Base-by-base conservation (phyloP, 73 alveolate genomes). In the Durusdinium trenchii region DNA sequence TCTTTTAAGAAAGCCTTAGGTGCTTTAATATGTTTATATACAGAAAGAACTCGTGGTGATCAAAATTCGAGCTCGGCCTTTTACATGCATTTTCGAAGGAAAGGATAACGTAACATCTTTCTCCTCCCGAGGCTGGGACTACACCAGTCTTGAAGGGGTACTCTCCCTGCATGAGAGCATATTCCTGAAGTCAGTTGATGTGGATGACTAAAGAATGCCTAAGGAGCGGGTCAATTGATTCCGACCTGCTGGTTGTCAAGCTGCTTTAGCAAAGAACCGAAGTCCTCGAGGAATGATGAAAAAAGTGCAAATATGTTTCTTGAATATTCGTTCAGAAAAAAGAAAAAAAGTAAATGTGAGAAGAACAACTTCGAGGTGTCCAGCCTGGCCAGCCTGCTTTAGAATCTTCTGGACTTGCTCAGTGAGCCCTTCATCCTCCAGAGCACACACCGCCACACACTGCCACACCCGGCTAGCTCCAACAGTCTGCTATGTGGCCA, bases 181-280 rank as follows among this genome's bases (percentile, higher is more conserved):
- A 84, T 75, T 84, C 94, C 94, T 84, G 91, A 6, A 43, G 9
- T 9, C 64, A 54, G 20, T 12, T 9, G 28, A 12, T 54, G 64
- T 54, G 28, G 28, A 9, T 9, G 28, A 54, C 9, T 20, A 12
- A 12, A 20, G 64, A 54, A 54, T 54, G 9, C 28, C 64, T 54
- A 54, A 54, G 20, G 64, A 54, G 64, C 9, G 64, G 28, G 64
- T 9, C 64, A 54, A 54, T 12, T 9, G 28, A 54, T 12, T 20
- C 64, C 64, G 35, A 38, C 98, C 87, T 91, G 98, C 89, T 91
- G 98, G 61, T 52, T 69, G 45, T 91, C 89, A 73, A 91, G 89
- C 89, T 91, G 98, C 87, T 91, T 91, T 89, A 47, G 87, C 89
- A 91, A 16, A 16, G 89, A 91, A n/a, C 98, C 98, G 60, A 91